phyloP scores from a whole-genome alignment of 129 eudicot species.

The Chrysanthemum seticuspe region DNA sequence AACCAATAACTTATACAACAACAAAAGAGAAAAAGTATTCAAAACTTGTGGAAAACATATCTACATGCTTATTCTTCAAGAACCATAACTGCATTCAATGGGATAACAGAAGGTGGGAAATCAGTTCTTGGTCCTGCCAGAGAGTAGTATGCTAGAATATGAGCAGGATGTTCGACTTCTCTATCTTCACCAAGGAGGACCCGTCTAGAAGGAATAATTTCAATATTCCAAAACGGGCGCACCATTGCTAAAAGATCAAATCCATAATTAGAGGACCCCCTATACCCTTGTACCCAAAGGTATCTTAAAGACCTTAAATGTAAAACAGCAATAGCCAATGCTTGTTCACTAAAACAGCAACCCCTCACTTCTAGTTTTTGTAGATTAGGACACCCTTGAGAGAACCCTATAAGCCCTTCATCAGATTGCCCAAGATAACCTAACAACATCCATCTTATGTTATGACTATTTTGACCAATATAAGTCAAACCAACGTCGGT shows the following conservation, averaged over 20 bases:
- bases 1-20: conserved; percentile 7
- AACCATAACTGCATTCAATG: conserved; percentile 34
- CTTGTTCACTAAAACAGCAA: conserved; percentile 70
- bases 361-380: conserved; percentile 78
- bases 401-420: conserved; percentile 62
- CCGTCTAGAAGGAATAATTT: conserved; percentile 73
- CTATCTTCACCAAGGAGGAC: conserved; percentile 37
- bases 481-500: conserved; percentile 66
- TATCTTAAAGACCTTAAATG: conserved; percentile 60
- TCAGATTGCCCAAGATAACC: conserved; percentile 82
- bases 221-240: conserved; percentile 85
- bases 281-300: conserved; percentile 83
- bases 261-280: conserved; percentile 42
- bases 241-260: conserved; percentile 63
- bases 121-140: conserved; percentile 88
- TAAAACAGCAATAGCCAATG: conserved; percentile 58
- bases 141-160: conserved; percentile 84
- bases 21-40: conserved; percentile 16
- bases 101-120: conserved; percentile 59
- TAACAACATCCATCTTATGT: conserved; percentile 74
- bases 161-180: conserved; percentile 66
- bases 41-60: conserved; percentile 3
- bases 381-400: conserved; percentile 72
- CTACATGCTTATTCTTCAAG: conserved; percentile 29
- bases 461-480: conserved; percentile 59